Evolutionary conservation across 768 basidiomycete species (phyloP).

Genomic region (Mycena pura): DNA sequence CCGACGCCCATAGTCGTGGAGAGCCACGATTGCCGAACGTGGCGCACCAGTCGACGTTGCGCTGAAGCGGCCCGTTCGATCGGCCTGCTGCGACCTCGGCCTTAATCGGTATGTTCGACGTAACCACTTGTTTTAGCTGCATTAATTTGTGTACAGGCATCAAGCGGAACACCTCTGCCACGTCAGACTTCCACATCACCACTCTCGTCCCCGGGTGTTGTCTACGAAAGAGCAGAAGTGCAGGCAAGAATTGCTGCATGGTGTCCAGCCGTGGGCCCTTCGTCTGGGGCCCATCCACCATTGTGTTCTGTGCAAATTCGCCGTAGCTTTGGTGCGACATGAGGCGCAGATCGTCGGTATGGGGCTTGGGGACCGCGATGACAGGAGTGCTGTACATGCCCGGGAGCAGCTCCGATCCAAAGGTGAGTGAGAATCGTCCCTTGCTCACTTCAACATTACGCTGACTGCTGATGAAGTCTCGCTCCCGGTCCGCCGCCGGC

Average conservation of each 20-base stretch:
- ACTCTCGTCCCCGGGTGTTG: not conserved
- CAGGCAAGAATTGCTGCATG: slow-evolving; percentile 28
- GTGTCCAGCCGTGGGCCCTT: slow-evolving; percentile 32
- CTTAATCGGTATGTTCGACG: slow-evolving; percentile 11
- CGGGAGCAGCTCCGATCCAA: slow-evolving; percentile 33
- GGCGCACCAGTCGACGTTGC: slow-evolving; percentile 33
- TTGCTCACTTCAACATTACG: slow-evolving; percentile 25
- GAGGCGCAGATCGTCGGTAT: slow-evolving; percentile 31
- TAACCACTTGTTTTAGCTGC: slow-evolving; percentile 37
- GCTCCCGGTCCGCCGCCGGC: slow-evolving; percentile 3
- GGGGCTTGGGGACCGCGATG: slow-evolving; percentile 37
- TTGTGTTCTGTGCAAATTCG: slow-evolving; percentile 34
- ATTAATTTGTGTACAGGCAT: slow-evolving; percentile 30
- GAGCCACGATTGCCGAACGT: slow-evolving; percentile 31
- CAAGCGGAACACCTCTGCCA: slow-evolving; percentile 30
- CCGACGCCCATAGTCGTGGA: too few relatives aligned
- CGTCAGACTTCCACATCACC: slow-evolving; percentile 34
- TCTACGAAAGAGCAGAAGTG: slow-evolving; percentile 24
- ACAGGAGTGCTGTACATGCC: slow-evolving; percentile 39
- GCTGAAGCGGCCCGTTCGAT: not conserved
- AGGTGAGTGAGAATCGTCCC: slow-evolving; percentile 30
- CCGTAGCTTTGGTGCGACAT: slow-evolving; percentile 41
- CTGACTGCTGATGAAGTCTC: slow-evolving; percentile 24
- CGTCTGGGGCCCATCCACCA: slow-evolving; percentile 20
- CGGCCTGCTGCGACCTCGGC: not conserved